A percentile compares a stretch with the other conserved stretches of the same genome.
phyloP scores from a whole-genome alignment of 768 basidiomycete genomes.

The Porpolomopsis calyptriformis region DNA sequence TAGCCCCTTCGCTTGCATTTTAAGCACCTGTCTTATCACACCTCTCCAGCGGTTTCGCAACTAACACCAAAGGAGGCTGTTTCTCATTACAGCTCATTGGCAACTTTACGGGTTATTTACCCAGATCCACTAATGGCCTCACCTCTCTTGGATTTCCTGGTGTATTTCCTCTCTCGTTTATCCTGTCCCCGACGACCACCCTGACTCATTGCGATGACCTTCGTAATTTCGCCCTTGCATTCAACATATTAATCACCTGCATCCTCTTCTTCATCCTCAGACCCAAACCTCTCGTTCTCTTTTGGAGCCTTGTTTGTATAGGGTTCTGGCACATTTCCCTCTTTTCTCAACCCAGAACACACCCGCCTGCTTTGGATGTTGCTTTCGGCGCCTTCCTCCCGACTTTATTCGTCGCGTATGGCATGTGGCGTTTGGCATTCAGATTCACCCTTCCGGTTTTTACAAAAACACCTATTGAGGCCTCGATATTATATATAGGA shows the following conservation, averaged over 20 bases:
- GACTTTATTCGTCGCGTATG: constrained; percentile 64
- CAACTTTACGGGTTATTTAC: constrained; percentile 60
- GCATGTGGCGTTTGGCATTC: constrained; percentile 67
- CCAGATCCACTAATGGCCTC: constrained; percentile 50
- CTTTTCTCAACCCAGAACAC: constrained; percentile 61
- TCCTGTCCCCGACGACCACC: constrained; percentile 36
- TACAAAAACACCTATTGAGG: constrained; percentile 56
- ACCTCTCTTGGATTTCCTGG: constrained; percentile 65
- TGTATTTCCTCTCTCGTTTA: constrained; percentile 62
- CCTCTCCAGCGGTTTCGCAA: constrained; percentile 47
- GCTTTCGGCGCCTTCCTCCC: constrained; percentile 75
- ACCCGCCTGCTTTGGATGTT: constrained; percentile 58
- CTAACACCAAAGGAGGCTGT: constrained; percentile 64
- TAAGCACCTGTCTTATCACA: neutral
- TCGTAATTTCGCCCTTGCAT: constrained; percentile 56
- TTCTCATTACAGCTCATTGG: constrained; percentile 57
- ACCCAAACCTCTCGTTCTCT: constrained; percentile 55
- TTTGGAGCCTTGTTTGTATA: constrained; percentile 71
- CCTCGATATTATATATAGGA: constrained; percentile 60
- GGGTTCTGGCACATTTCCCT: constrained; percentile 80
- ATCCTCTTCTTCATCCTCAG: constrained; percentile 64
- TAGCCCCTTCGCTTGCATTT: constrained; percentile 11
- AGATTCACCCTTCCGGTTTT: constrained; percentile 69
- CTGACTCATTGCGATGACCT: constrained; percentile 63
- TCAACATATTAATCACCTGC: constrained; percentile 60